Conservation (phyloP, 1,284 basidiomycete genomes). For the Ceratobasidium sp. region DNA sequence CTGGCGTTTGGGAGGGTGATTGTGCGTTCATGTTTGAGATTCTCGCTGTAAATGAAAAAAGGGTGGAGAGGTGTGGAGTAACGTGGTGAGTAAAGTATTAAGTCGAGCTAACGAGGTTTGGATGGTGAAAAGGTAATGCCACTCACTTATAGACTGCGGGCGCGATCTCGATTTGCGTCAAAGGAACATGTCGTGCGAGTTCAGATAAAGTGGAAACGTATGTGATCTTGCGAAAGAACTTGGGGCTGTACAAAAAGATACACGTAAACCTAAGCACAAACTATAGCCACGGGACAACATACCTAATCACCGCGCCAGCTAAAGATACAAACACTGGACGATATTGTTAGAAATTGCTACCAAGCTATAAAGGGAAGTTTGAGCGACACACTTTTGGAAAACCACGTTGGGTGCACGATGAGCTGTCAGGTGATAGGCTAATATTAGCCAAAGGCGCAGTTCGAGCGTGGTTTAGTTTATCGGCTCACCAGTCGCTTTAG, state of each 20-base stretch:
- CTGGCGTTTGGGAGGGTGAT: slow-evolving; percentile 70
- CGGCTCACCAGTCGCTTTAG: slow-evolving; percentile 75
- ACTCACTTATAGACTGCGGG: slow-evolving; percentile 80
- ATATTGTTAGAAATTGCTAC: slow-evolving; percentile 2
- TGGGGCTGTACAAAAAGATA: slow-evolving; percentile 64
- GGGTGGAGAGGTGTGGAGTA: neutral
- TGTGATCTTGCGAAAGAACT: slow-evolving; percentile 84
- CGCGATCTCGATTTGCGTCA: slow-evolving; percentile 86
- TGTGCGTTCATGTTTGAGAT: slow-evolving; percentile 72
- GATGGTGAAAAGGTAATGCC: neutral
- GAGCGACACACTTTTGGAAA: slow-evolving; percentile 75
- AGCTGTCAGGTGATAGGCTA: slow-evolving; percentile 59
- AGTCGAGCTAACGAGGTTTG: neutral
- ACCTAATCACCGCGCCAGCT: slow-evolving; percentile 86
- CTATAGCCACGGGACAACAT: neutral
- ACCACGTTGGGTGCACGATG: slow-evolving; percentile 87
- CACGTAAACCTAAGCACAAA: neutral
- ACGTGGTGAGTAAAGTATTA: slow-evolving; percentile 1
- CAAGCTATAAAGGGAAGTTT: neutral
- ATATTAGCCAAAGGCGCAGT: slow-evolving; percentile 25
- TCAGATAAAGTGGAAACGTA: slow-evolving; percentile 80
- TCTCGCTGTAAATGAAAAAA: slow-evolving; percentile 63
- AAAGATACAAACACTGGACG: slow-evolving; percentile 80
- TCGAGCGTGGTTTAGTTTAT: slow-evolving; percentile 6
- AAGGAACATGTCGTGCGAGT: slow-evolving; percentile 75